These are phyloP conservation scores for Paramecium pentaurelia DNA, from an alignment of 73 alveolate species.

Conservation along the genomic window DNA sequence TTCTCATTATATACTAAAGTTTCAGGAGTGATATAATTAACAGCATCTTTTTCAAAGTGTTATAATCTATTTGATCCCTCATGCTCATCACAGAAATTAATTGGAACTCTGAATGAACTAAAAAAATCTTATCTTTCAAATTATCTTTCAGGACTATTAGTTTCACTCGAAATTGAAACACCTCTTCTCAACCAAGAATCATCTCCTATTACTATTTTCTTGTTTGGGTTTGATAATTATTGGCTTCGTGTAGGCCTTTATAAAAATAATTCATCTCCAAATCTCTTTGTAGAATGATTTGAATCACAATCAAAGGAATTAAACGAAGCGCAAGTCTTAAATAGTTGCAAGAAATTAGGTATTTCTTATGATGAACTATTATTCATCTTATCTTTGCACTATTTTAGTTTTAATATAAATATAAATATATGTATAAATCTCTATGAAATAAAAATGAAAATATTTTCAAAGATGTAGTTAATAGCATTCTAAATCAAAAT, in stretches of 20 bases:
- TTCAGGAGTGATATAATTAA: background rate
- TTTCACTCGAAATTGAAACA: background rate
- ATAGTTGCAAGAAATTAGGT: background rate
- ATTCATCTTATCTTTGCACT: background rate
- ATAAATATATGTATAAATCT: too few species aligned
- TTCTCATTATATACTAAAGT: background rate
- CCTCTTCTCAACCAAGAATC: slow-evolving; percentile 21
- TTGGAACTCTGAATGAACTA: background rate
- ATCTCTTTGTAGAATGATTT: background rate
- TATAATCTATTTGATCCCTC: background rate
- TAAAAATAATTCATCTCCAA: background rate
- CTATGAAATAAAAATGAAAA: too few species aligned
- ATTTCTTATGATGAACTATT: background rate
- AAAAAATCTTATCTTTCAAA: background rate
- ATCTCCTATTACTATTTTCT: background rate
- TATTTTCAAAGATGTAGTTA: background rate
- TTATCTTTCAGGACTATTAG: background rate
- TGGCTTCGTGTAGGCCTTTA: background rate
- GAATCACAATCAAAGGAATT: background rate
- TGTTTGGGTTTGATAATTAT: background rate
- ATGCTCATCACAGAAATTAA: background rate
- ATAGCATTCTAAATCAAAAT: background rate
- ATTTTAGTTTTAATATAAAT: background rate
- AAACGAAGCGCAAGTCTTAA: background rate
- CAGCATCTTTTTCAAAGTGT: background rate